Percentiles rank a stretch among this genome's conserved stretches.
These are phyloP conservation scores for Umbelopsis sp. DNA, from an alignment of 371 early-diverging fungal genomes.

Conservation along the genomic window DNA sequence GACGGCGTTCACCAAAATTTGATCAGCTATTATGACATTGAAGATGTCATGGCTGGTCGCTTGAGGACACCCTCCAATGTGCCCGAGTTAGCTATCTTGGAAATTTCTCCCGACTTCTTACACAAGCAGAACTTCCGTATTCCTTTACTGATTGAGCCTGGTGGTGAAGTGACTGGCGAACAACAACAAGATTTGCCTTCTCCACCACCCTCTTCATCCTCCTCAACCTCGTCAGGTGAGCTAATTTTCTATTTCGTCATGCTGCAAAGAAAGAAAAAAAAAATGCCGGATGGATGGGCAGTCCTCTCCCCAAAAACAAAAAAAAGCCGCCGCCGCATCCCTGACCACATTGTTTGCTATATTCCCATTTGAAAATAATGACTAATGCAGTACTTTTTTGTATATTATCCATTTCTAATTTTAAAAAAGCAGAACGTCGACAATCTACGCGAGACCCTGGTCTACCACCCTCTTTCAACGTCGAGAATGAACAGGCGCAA, in stretches of 20 bases:
- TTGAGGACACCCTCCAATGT: conserved; percentile 64
- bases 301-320: no score
- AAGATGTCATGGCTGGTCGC: conserved; percentile 65
- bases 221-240: neutral
- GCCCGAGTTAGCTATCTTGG: conserved; percentile 58
- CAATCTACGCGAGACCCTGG: neutral
- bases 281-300: no score
- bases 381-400: no score
- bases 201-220: conserved; percentile 9
- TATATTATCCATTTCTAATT: no score
- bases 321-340: no score
- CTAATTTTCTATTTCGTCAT: neutral
- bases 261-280: no score
- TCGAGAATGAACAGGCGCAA: neutral
- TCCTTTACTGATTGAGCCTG: conserved; percentile 55
- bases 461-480: neutral
- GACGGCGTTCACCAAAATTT: conserved; percentile 81
- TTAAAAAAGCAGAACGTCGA: neutral
- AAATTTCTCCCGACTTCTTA: conserved; percentile 62
- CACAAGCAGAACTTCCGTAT: conserved; percentile 67
- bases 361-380: no score
- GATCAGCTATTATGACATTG: conserved; percentile 84
- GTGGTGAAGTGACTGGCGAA: conserved; percentile 19
- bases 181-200: conserved; percentile 20
- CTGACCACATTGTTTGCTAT: no score